Evolutionary conservation across 257 asterid species (phyloP).

Genomic region (Hygrophila difformis): DNA sequence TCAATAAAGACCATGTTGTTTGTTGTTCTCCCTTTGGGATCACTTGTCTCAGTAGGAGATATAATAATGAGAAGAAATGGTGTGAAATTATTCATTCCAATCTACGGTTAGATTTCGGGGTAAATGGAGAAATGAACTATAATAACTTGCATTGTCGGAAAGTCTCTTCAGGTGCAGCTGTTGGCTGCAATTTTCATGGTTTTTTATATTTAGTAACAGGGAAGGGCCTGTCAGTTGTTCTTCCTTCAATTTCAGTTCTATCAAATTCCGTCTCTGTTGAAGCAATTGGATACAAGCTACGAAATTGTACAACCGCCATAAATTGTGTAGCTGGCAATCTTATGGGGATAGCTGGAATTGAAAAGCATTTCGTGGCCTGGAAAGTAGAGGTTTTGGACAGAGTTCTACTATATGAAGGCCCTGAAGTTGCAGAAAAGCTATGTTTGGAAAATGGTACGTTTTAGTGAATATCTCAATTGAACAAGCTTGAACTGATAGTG

Average conservation of each 20-base stretch:
- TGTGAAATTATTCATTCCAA: conserved; percentile 54
- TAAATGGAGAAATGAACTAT: conserved; percentile 43
- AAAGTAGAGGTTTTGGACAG: conserved; percentile 88
- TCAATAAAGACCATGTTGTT: conserved; percentile 46
- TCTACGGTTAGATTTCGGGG: conserved; percentile 37
- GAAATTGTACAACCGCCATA: conserved; percentile 25
- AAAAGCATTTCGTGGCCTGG: conserved; percentile 63
- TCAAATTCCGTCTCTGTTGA: conserved; percentile 65
- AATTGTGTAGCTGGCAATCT: conserved; percentile 30
- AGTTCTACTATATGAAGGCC: conserved; percentile 68
- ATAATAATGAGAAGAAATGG: conserved; percentile 30
- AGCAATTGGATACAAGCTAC: conserved; percentile 57
- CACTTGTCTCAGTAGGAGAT: conserved; percentile 58
- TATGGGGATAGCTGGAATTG: conserved; percentile 29
- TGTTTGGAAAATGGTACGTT: conserved; percentile 80
- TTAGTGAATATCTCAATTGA: too few species aligned
- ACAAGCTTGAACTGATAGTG: too few species aligned
- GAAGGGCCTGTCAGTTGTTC: conserved; percentile 77
- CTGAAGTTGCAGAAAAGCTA: conserved; percentile 74
- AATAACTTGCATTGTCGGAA: conserved; percentile 39
- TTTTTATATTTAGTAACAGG: conserved; percentile 67
- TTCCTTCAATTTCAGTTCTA: conserved; percentile 65
- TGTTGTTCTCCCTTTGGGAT: conserved; percentile 88
- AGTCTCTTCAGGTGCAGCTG: conserved; percentile 47
- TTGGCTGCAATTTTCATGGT: conserved; percentile 77